phyloP scores from a whole-genome alignment of 140 eudicot species.

The Flaveria floridana region DNA sequence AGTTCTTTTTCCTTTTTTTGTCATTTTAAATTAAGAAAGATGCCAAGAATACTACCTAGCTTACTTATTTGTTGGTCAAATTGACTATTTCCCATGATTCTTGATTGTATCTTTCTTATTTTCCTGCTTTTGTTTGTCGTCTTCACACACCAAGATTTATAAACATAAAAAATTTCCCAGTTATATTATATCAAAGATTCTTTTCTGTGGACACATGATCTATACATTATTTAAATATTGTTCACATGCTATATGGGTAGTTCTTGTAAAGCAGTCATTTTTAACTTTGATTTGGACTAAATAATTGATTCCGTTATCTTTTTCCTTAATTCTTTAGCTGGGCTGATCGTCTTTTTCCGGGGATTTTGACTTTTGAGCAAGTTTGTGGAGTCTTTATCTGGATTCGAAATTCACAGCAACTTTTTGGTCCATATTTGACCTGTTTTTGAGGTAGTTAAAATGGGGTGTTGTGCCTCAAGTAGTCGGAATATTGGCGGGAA shows the following conservation, averaged over 20 bases:
- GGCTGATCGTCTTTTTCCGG: neutral
- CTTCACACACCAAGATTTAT: slow-evolving; percentile 25
- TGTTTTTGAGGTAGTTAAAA: slow-evolving; percentile 16
- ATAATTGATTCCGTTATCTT: neutral
- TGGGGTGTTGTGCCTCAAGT: slow-evolving; percentile 46
- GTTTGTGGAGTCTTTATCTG: slow-evolving; percentile 35
- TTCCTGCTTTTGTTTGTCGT: slow-evolving; percentile 30
- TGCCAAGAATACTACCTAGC: slow-evolving; percentile 32
- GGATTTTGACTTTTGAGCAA: slow-evolving; percentile 32
- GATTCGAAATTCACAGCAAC: neutral
- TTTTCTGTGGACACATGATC: slow-evolving; percentile 32
- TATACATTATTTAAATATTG: slow-evolving; percentile 31
- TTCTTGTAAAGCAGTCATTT: slow-evolving; percentile 23
- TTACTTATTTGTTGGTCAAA: slow-evolving; percentile 28
- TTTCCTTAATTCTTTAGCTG: too few relatives aligned
- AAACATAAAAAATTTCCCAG: slow-evolving; percentile 21
- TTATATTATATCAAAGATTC: slow-evolving; percentile 38
- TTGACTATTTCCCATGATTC: slow-evolving; percentile 31
- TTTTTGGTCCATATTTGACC: slow-evolving; percentile 15
- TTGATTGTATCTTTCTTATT: slow-evolving; percentile 25
- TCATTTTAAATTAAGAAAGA: neutral
- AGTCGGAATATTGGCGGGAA: slow-evolving; percentile 30
- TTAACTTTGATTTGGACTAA: slow-evolving; percentile 29
- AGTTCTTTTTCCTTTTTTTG: neutral
- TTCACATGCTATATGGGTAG: slow-evolving; percentile 35